phyloP scores from a whole-genome alignment of 306 rosid genomes.

The Ammopiptanthus mongolicus region DNA sequence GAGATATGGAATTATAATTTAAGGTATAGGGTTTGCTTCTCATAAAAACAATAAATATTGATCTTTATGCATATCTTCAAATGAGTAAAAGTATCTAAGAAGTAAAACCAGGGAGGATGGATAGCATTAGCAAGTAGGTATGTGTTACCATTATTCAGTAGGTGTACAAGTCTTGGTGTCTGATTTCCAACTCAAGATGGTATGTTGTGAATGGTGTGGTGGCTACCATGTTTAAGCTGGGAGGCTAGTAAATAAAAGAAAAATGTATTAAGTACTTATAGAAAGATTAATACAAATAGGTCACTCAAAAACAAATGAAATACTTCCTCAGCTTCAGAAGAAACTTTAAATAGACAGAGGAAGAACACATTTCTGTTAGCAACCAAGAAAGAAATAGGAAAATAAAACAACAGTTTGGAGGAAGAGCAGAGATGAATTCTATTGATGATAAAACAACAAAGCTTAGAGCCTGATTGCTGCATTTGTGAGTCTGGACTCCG shows the following conservation, averaged over 20 bases:
- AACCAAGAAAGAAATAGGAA: neutral
- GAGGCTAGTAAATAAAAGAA: neutral
- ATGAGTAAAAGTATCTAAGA: neutral
- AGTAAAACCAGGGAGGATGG: neutral
- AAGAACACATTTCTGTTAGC: neutral
- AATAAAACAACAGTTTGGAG: neutral
- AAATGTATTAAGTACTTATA: neutral
- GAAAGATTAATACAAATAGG: neutral
- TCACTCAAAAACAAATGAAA: neutral
- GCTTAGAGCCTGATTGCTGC: neutral
- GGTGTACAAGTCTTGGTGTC: too few relatives aligned
- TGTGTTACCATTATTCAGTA: too few relatives aligned
- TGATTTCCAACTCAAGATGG: neutral
- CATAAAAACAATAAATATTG: too few relatives aligned
- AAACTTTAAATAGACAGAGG: neutral
- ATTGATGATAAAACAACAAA: neutral
- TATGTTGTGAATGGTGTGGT: neutral
- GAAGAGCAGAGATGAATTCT: neutral
- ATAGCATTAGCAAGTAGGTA: neutral
- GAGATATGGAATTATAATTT: neutral
- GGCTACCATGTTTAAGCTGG: neutral
- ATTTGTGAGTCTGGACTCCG: neutral
- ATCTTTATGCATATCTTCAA: neutral
- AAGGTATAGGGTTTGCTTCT: too few relatives aligned
- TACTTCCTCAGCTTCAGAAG: neutral